These are phyloP conservation scores for Tillandsia leiboldiana DNA, from an alignment of 176 grass and related monocot genomes.

Conservation along the genomic window DNA sequence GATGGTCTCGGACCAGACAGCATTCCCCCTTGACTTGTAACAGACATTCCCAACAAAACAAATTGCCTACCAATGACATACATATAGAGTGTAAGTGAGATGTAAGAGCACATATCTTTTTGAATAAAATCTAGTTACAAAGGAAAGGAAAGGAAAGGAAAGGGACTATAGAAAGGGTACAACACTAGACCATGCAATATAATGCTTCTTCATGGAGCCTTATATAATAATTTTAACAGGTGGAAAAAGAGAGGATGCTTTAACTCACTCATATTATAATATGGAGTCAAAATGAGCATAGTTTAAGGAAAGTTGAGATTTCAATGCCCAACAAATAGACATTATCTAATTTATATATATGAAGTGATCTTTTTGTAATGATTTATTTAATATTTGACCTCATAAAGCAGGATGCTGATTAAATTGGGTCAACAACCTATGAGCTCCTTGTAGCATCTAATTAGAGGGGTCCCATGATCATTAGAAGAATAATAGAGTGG, in stretches of 20 bases:
- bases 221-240: constrained; percentile 7
- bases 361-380: constrained; percentile 10
- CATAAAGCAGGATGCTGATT: constrained; percentile 9
- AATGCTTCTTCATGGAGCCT: background rate
- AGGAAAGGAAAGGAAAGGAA: background rate
- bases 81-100: no score
- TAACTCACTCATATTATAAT: background rate
- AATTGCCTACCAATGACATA: no score
- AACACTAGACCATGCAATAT: constrained; percentile 1
- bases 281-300: background rate
- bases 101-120: no score
- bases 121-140: background rate
- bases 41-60: no score
- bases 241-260: background rate
- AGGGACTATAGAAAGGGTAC: background rate
- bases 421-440: constrained; percentile 26
- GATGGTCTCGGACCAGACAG: constrained; percentile 25
- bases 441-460: constrained; percentile 8
- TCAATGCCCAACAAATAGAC: constrained; percentile 15
- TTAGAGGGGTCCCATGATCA: no score
- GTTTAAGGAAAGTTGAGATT: constrained; percentile 15
- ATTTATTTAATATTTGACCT: constrained; percentile 22
- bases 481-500: no score
- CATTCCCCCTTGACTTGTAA: constrained; percentile 15
- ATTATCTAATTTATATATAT: constrained; percentile 13